phyloP scores from a whole-genome alignment of 2,329 filamentous ascomycete species.

The Aspergillus sp. region DNA sequence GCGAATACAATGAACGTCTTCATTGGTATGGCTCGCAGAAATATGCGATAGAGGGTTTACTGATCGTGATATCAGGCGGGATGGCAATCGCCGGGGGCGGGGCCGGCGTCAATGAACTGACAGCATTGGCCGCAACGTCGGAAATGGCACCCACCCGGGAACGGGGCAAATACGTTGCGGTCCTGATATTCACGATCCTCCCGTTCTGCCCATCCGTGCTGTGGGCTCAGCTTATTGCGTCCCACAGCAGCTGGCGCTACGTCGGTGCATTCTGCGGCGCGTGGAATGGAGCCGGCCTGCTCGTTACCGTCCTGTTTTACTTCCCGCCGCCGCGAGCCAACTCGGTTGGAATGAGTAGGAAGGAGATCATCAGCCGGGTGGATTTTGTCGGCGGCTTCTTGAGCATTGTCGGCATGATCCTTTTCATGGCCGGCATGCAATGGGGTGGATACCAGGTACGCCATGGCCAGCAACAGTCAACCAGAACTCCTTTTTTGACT shows the following conservation, averaged over 20 bases:
- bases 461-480: neutral
- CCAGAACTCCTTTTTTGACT: slow-evolving; percentile 1
- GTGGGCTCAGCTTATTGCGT: slow-evolving; percentile 49
- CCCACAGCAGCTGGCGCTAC: slow-evolving; percentile 37
- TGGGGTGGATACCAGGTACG: slow-evolving; percentile 42
- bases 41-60: neutral
- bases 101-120: slow-evolving; percentile 59
- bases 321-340: slow-evolving; percentile 38
- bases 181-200: slow-evolving; percentile 52
- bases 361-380: slow-evolving; percentile 36
- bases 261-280: slow-evolving; percentile 34
- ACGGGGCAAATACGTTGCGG: slow-evolving; percentile 54
- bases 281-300: slow-evolving; percentile 34
- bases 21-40: slow-evolving; percentile 44
- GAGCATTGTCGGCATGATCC: slow-evolving; percentile 39
- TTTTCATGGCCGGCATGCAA: slow-evolving; percentile 42
- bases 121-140: slow-evolving; percentile 57
- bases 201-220: slow-evolving; percentile 55
- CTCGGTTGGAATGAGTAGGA: slow-evolving; percentile 26
- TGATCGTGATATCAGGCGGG: slow-evolving; percentile 29
- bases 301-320: slow-evolving; percentile 36
- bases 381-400: slow-evolving; percentile 44
- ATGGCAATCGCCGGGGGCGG: slow-evolving; percentile 55
- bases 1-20: slow-evolving; percentile 52
- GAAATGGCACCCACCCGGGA: slow-evolving; percentile 58